Base-by-base conservation (phyloP, 2,329 filamentous ascomycete species). In the Septoria linicola region DNA sequence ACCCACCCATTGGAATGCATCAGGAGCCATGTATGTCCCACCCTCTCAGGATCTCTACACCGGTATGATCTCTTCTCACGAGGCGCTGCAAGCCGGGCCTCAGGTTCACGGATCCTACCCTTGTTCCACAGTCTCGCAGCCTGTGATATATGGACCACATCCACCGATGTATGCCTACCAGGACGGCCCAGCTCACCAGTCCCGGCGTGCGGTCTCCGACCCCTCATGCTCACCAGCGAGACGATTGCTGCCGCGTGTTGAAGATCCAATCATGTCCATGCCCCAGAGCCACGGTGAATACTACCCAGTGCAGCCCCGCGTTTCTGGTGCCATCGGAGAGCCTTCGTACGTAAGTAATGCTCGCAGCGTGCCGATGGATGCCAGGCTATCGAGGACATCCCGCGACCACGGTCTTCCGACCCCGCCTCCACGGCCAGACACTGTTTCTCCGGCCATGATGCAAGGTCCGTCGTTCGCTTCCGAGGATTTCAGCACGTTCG, bases 401-500 rank as follows among this genome's bases (percentile, higher is more conserved):
- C 47, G 21, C 35, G 52, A 49, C 32, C 54, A 49, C 23, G 49
- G 45, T 14, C 37, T 46, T 8, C 20, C 52, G 16, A 58, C 47
- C 32, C 56, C 44, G 17, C 35, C 44, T 11, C 44, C 53, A 49
- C 56, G 56, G 14, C 51, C 50, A 44, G 56, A 59, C 11, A 44
- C 50, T 17, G 41, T 44, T 14, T 49, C 56, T 37, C 41, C 51
- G 34, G 48, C 41, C 27, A 40, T 41, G 44, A 31, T 16, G 2
- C 36, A 20, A n/a, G 25, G 17, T n/a, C 19, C 44, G 6, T 32
- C 44, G 21, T 34, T 40, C 23, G 17, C 21, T 10, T 48, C 44
- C n/a, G 60, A 59, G 39, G 59, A 63, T 19, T 64, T 65, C 36
- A 60, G 49, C 45, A 58, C 57, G 27, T 62, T 64, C 37, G 61